Base-by-base conservation (phyloP, 106 monocot species). In the Dioscorea dumetorum region DNA sequence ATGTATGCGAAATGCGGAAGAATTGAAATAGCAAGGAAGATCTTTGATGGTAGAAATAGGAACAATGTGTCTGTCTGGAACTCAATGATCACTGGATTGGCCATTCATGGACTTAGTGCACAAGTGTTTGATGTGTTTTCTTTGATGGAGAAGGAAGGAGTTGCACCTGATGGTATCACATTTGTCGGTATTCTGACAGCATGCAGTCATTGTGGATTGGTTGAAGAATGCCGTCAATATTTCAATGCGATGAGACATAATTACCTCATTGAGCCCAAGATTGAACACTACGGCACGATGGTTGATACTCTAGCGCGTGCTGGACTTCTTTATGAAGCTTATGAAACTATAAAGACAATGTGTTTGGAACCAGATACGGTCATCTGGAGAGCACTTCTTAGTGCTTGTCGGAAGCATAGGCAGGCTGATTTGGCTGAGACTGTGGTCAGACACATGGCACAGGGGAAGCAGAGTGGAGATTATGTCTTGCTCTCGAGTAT, bases 1-100 rank as follows among this genome's bases (percentile, higher is more conserved):
- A 87, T 87, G 82, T 80, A 87, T 24, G 65, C 82, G 17, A 87
- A 87, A 53, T 82, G 82, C 35, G 82, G 86, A 24, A 73, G 60
- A 21, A 75, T 82, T 23, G 79, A 82, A 10, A 28, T 67, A 22
- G 76, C 69, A 17, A 67, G 20, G 62, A 57, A 32, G 20, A 70
- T 77, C 19, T 86, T 86, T 31, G 63, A 71, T 10, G 1, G 14
- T 22, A 64, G 57, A 16, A 7, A 10, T 0, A 76, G 64, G 57
- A 19, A 59, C 13, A 12, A 76, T 50, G 67, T 79, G 8, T 82
- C 86, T 2, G 22, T 87, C 4, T 87, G 82, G 86, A 87, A 87
- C 66, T 70, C 86, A 2, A 79, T 87, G 79, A 79, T 87, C 52
- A 79, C 73, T 2, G 79, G 82, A 8, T 57, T 87, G 18, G 86